Evolutionary conservation across 129 eudicot genomes (phyloP).

Genomic region (Oenanthe sinensis): DNA sequence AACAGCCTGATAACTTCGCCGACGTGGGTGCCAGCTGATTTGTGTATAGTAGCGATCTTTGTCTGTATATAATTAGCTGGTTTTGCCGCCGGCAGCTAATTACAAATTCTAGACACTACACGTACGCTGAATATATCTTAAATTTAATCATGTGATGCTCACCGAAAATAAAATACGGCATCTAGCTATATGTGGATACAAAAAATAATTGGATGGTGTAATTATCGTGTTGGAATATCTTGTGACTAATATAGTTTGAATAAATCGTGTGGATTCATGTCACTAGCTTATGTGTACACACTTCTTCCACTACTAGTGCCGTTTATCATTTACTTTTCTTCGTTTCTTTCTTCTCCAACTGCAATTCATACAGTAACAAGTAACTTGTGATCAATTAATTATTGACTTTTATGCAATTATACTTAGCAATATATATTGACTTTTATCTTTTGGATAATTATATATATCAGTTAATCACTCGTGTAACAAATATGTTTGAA

Average conservation of each 20-base stretch:
- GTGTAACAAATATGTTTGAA: too few species aligned
- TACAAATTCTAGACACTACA: neutral
- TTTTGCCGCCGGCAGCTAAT: slow-evolving; percentile 5
- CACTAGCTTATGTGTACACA: neutral
- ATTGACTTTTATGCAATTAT: neutral
- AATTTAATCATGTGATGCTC: neutral
- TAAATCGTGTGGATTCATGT: neutral
- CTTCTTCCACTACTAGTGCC: neutral
- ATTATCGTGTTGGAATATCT: neutral
- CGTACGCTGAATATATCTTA: neutral
- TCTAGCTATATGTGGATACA: too few species aligned
- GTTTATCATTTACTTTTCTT: neutral
- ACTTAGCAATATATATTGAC: too few species aligned
- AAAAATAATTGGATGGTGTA: neutral
- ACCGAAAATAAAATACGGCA: neutral
- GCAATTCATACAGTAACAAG: neutral
- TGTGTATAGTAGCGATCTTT: neutral
- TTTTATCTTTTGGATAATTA: too few species aligned
- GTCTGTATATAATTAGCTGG: neutral
- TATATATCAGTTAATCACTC: too few species aligned
- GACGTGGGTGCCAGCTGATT: neutral
- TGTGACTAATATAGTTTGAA: neutral
- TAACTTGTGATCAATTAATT: neutral
- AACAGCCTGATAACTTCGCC: too few species aligned
- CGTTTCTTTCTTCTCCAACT: neutral